Conservation (phyloP, 202 grass and related monocot species). For the Elaeis oleifera region DNA sequence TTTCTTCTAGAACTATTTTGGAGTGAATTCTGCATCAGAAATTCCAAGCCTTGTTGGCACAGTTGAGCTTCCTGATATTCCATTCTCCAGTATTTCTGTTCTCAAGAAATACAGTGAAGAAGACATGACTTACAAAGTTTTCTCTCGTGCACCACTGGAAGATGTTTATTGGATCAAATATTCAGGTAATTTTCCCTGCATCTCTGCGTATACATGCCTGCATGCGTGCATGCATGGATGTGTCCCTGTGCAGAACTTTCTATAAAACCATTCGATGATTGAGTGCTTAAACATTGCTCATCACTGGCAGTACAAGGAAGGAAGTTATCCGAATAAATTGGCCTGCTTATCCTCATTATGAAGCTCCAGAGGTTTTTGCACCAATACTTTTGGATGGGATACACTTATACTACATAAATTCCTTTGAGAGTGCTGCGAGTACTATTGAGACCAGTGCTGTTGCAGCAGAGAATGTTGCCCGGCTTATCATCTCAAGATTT, state of each 20-base stretch:
- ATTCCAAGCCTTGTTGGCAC: constrained; percentile 75
- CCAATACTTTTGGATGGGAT: constrained; percentile 67
- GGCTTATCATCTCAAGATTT: constrained; percentile 70
- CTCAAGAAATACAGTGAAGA: constrained; percentile 56
- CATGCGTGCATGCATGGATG: no score
- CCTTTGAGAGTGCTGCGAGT: constrained; percentile 74
- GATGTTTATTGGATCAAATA: constrained; percentile 56
- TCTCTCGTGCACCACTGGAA: constrained; percentile 50
- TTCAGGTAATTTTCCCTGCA: constrained; percentile 42
- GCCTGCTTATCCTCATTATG: constrained; percentile 80
- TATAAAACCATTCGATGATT: no score
- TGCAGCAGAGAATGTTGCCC: constrained; percentile 70
- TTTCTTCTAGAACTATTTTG: constrained; percentile 60
- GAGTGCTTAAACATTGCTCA: neutral
- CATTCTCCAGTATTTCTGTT: constrained; percentile 68
- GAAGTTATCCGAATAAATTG: constrained; percentile 74
- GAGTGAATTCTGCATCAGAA: constrained; percentile 41
- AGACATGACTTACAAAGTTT: constrained; percentile 75
- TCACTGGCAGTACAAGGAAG: constrained; percentile 35
- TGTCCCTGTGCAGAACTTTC: no score
- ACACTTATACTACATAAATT: constrained; percentile 94
- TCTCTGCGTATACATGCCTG: no score
- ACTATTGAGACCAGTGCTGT: constrained; percentile 74
- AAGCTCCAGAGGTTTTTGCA: constrained; percentile 72
- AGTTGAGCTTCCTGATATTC: constrained; percentile 59